Evolutionary conservation across 2,329 filamentous ascomycete species (phyloP), one percentile per base, ranked within the genome.

Genomic region (Colletotrichum lindemuthianum): DNA sequence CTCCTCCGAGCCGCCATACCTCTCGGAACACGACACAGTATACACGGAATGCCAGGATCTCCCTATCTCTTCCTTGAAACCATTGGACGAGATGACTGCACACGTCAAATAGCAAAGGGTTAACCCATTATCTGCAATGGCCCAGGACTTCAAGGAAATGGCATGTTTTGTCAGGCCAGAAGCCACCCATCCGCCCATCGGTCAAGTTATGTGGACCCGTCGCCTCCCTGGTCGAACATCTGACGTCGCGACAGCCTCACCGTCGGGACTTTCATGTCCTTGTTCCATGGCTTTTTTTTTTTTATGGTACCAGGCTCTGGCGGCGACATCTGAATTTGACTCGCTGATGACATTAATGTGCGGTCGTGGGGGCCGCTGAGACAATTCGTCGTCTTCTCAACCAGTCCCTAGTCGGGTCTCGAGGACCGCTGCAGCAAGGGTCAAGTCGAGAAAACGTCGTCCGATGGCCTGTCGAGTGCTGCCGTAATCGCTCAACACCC

Each of bases 151-250:
- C 24, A 24, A 24, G 24, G 5, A 24, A 24, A 34, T 63, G 40
- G 60, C 60, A 37, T 63, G 60, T 56, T 60, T 52, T 47, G 57
- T 65, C 45, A 60, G 61, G 57, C 60, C 56, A 64, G 60, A 50
- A 44, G 32, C 4, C 36, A 13, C 39, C 9, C 34, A 16, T 12
- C 34, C 57, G 33, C 56, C 32, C 48, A 32, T 45, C 15, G 10
- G 45, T 32, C 45, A 49, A n/a, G 45, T 36, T 12, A 37, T 40
- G 54, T 40, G 52, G 7, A 40, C 2, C n/a, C 1, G 4, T 39
- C 32, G 7, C 52, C 2, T 12, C 0, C 2, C 34, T 16, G n/a
- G 24, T 15, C 37, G 53, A 34, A 13, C 40, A n/a, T 60, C 57
- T 64, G 60, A 60, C 57, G 57, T 64, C 57, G 57, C 37, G 55